Evolutionary conservation across 148 eudicot species (phyloP), one percentile per base, ranked within the genome.

Genomic region (Diospyros lotus): DNA sequence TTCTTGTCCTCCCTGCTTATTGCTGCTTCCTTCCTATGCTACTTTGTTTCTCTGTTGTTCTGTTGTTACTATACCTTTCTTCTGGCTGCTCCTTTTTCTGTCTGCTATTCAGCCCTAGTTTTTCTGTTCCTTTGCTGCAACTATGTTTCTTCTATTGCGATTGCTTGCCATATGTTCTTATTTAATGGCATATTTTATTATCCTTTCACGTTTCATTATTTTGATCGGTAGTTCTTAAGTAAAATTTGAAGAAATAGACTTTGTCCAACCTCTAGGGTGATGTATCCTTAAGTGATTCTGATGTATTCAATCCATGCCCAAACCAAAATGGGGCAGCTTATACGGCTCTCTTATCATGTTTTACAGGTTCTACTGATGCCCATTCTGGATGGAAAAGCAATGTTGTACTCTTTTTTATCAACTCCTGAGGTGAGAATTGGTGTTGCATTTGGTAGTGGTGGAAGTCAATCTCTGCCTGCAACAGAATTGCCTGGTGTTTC

Each of bases 401-500:
- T 95, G 68, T 64, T 90, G 72, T 86, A 90, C 85, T 95, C 99
- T 17, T 95, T 95, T 87, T 45, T 95, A 61, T 75, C 97, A 18
- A 83, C 79, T 73, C 99, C 99, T 4, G 99, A 93, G 76, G 94
- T 95, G 66, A 89, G 94, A 80, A 84, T 93, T 58, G 96, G 91
- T 58, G 83, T 95, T 76, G 94, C 97, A 65, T 90, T 93, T 82
- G 99, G 99, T 62, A 83, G 93, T 80, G 96, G 98, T 77, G 91
- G 89, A 76, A 91, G 86, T 81, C 97, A 95, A 75, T 84, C 91
- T 17, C 88, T 95, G 80, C 99, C 99, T 74, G 97, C 97, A 73
- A 90, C 92, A 65, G 99, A 92, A 72, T 82, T 95, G 58, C 94
- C 99, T 2, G 99, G 91, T 66, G 97, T 95, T 79, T 86, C 91